phyloP scores from a whole-genome alignment of 2,329 filamentous ascomycete genomes.

The Pochonia chlamydosporia region DNA sequence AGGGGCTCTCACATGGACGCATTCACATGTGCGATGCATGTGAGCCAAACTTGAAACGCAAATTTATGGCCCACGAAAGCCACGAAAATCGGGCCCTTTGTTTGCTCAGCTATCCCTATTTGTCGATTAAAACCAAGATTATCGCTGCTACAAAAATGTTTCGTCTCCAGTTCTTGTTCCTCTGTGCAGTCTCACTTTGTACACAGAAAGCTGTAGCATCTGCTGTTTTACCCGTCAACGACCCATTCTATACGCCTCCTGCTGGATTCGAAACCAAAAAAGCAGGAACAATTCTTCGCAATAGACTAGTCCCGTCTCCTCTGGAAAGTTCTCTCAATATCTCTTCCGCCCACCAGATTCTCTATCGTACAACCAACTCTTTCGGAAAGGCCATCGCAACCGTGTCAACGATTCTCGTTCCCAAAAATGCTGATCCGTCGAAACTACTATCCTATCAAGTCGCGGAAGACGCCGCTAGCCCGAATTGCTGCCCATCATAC shows the following conservation, averaged over 20 bases:
- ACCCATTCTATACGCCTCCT: slow-evolving; percentile 19
- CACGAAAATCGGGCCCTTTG: too few species aligned
- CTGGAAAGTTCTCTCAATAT: slow-evolving; percentile 16
- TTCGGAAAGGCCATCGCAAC: slow-evolving; percentile 27
- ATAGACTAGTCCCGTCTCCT: slow-evolving; percentile 12
- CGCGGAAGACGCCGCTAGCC: slow-evolving; percentile 30
- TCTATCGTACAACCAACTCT: slow-evolving; percentile 33
- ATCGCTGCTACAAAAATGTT: too few species aligned
- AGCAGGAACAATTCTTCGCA: slow-evolving; percentile 16
- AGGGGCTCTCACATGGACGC: too few species aligned
- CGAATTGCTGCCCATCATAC: slow-evolving; percentile 25
- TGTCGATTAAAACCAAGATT: too few species aligned
- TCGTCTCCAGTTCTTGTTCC: too few species aligned
- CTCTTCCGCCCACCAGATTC: slow-evolving; percentile 22
- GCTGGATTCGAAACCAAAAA: slow-evolving; percentile 7
- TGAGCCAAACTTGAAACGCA: too few species aligned
- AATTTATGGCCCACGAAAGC: too few species aligned
- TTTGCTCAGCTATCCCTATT: too few species aligned
- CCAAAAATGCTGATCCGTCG: slow-evolving; percentile 19
- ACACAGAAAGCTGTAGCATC: too few species aligned
- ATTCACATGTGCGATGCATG: too few species aligned
- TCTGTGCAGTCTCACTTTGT: too few species aligned
- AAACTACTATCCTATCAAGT: slow-evolving; percentile 36
- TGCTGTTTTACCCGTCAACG: slow-evolving; percentile 4
- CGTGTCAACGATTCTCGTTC: slow-evolving; percentile 32